Evolutionary conservation across 2,329 filamentous ascomycete genomes (phyloP).

Genomic region (Furcasterigmium sp.): DNA sequence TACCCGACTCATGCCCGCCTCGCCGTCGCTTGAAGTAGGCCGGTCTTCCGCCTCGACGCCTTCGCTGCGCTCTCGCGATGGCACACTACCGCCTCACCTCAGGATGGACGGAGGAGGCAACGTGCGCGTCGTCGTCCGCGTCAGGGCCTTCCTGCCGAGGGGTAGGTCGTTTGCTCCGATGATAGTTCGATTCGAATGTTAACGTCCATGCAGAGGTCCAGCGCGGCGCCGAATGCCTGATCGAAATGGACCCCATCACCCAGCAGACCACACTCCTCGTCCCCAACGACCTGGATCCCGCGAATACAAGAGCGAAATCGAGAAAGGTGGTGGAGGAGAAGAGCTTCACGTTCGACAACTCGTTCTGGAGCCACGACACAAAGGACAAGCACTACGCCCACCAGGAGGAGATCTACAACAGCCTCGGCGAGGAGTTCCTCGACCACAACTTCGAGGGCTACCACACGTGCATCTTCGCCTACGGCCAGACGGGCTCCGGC

Average conservation of each 20-base stretch:
- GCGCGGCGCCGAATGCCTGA: constrained; percentile 74
- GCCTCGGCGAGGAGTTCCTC: constrained; percentile 90
- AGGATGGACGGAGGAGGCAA: constrained; percentile 65
- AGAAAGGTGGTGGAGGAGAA: constrained; percentile 82
- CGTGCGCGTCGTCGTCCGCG: constrained; percentile 76
- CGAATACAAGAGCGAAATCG: constrained; percentile 54
- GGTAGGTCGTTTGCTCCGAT: too few species aligned
- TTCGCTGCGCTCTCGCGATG: constrained; percentile 69
- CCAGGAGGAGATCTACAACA: constrained; percentile 91
- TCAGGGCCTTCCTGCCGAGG: constrained; percentile 72
- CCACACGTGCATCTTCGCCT: constrained; percentile 98
- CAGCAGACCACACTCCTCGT: constrained; percentile 78
- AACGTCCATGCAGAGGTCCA: constrained; percentile 88
- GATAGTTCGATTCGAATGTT: too few species aligned
- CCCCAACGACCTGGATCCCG: constrained; percentile 51
- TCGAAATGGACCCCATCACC: constrained; percentile 83
- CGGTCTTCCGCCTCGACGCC: constrained; percentile 73
- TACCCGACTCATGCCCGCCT: constrained; percentile 38
- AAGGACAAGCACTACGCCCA: constrained; percentile 80
- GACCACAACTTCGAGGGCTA: constrained; percentile 99
- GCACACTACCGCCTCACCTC: constrained; percentile 51
- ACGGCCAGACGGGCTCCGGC: constrained; percentile 94
- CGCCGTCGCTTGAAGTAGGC: constrained; percentile 29
- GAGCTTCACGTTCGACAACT: constrained; percentile 92
- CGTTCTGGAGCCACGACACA: constrained; percentile 90